These are phyloP conservation scores for Myriosclerotinia curreyana DNA, from an alignment of 2,329 filamentous ascomycete species.

Conservation along the genomic window DNA sequence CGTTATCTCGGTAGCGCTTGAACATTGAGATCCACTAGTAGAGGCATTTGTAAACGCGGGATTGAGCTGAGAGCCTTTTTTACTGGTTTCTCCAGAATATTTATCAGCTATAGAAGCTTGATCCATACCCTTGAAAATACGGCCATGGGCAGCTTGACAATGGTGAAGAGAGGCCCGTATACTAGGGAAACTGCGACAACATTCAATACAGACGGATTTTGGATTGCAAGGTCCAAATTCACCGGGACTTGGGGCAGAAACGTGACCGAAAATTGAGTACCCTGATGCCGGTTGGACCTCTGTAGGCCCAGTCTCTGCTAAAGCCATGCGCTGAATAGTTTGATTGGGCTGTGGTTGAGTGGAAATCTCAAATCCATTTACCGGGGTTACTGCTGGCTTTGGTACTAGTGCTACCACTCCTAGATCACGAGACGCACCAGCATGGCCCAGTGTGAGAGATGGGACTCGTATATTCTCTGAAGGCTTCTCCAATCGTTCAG, in stretches of 20 bases:
- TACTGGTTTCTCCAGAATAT: not conserved
- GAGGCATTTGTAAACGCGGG: not conserved
- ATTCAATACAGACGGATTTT: not conserved
- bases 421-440: not conserved
- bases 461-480: not conserved
- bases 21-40: not conserved
- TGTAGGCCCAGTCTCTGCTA: not conserved
- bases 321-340: no score
- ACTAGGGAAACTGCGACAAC: not conserved
- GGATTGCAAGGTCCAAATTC: not conserved
- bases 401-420: not conserved
- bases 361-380: not conserved
- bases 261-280: not conserved
- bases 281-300: not conserved
- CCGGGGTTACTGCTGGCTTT: not conserved
- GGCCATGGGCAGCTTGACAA: not conserved
- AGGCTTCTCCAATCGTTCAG: not conserved
- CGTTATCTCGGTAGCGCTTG: no score
- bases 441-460: not conserved
- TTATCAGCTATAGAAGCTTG: not conserved
- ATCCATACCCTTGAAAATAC: not conserved
- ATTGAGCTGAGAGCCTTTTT: not conserved
- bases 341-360: not conserved
- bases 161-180: not conserved
- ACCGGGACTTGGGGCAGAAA: not conserved